Percentiles rank a stretch among this genome's conserved stretches.
Evolutionary conservation across 2,329 filamentous ascomycete genomes (phyloP).

Genomic region (Tolypocladium tundrense): DNA sequence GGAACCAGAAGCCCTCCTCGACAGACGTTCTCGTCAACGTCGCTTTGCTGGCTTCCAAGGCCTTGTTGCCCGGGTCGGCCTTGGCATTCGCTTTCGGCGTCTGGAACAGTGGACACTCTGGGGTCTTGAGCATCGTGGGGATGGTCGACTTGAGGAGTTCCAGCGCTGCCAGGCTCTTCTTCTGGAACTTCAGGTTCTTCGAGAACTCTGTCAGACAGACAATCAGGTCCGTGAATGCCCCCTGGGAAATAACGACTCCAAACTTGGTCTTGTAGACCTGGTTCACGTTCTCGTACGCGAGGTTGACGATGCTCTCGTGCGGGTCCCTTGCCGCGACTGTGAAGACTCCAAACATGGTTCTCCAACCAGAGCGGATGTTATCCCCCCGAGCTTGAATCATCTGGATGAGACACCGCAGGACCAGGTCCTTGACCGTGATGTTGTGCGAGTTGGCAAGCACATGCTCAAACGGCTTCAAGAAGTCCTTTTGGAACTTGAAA

Average conservation of each 20-base stretch:
- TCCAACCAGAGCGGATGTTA: slow-evolving; percentile 96
- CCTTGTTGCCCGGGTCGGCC: slow-evolving; percentile 32
- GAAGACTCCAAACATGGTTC: slow-evolving; percentile 99
- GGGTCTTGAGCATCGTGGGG: slow-evolving; percentile 87
- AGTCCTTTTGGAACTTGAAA: slow-evolving; percentile 99
- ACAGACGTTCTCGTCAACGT: slow-evolving; percentile 72
- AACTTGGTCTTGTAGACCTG: slow-evolving; percentile 95
- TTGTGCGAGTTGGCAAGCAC: slow-evolving; percentile 90
- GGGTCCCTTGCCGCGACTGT: slow-evolving; percentile 89
- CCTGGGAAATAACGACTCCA: slow-evolving; percentile 90
- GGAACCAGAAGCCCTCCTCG: slow-evolving; percentile 98
- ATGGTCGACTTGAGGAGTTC: slow-evolving; percentile 91
- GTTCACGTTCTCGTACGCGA: slow-evolving; percentile 93
- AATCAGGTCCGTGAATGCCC: slow-evolving; percentile 90
- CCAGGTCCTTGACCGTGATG: slow-evolving; percentile 93
- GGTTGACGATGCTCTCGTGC: slow-evolving; percentile 89
- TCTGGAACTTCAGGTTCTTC: slow-evolving; percentile 97
- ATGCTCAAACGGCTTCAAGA: slow-evolving; percentile 95
- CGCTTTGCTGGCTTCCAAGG: slow-evolving; percentile 32
- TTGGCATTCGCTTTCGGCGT: slow-evolving; percentile 31
- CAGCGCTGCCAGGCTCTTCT: slow-evolving; percentile 93
- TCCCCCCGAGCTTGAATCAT: slow-evolving; percentile 97
- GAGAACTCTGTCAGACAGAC: slow-evolving; percentile 97
- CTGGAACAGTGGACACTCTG: slow-evolving; percentile 83
- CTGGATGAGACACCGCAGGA: slow-evolving; percentile 88